These are phyloP conservation scores for Evansstolkia leycettana DNA, from an alignment of 495 filamentous ascomycete genomes.

Conservation along the genomic window DNA sequence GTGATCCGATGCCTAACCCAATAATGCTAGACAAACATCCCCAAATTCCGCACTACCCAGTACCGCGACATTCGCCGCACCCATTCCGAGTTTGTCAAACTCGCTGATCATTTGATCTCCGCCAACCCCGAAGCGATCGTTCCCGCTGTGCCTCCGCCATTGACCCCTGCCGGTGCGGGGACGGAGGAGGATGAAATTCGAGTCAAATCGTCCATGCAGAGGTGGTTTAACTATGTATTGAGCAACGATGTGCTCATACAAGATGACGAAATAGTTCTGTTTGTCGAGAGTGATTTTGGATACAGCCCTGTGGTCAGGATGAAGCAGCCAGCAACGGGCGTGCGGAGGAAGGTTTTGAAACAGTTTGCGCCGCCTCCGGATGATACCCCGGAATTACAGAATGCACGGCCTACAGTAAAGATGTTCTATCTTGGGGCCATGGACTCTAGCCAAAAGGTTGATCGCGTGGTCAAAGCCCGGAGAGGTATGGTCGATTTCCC, in stretches of 20 bases:
- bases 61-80: conserved; percentile 93
- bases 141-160: conserved; percentile 81
- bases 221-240: conserved; percentile 90
- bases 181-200: conserved; percentile 93
- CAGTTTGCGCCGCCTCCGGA: conserved; percentile 97
- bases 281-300: conserved; percentile 96
- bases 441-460: conserved; percentile 91
- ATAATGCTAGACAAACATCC: conserved; percentile 73
- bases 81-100: conserved; percentile 89
- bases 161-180: conserved; percentile 87
- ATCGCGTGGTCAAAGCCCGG: conserved; percentile 82
- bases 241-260: conserved; percentile 84
- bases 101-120: conserved; percentile 87
- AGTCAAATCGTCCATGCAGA: conserved; percentile 78
- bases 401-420: conserved; percentile 84
- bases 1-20: background rate
- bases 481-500: conserved; percentile 49
- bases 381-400: conserved; percentile 88
- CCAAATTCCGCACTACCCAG: conserved; percentile 92
- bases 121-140: conserved; percentile 96
- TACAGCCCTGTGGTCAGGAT: conserved; percentile 91
- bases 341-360: conserved; percentile 88
- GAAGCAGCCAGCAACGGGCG: conserved; percentile 95
- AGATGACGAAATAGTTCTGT: conserved; percentile 93
- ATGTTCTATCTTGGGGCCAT: conserved; percentile 91